These are phyloP conservation scores for Cryomyces minteri DNA, from an alignment of 495 filamentous ascomycete genomes.

Conservation along the genomic window DNA sequence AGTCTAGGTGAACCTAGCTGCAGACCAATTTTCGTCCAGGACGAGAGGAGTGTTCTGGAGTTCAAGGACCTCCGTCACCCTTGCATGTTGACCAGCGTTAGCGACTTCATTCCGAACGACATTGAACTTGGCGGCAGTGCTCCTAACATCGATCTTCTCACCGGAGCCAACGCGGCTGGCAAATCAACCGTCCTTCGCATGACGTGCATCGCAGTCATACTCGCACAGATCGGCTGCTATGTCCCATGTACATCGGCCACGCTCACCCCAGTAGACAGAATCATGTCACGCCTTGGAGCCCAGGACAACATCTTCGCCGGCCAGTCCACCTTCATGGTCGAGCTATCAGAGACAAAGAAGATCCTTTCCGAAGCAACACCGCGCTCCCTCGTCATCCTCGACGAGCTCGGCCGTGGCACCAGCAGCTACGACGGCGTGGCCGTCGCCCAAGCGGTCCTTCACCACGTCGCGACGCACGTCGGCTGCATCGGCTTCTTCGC, in stretches of 20 bases:
- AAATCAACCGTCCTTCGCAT: slow-evolving; percentile 97
- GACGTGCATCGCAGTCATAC: slow-evolving; percentile 93
- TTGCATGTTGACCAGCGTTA: slow-evolving; percentile 73
- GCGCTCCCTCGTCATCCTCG: slow-evolving; percentile 88
- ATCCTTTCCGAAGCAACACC: slow-evolving; percentile 91
- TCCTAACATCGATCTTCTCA: slow-evolving; percentile 79
- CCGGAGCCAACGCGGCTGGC: slow-evolving; percentile 91
- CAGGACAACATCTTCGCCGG: slow-evolving; percentile 99
- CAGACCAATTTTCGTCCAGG: slow-evolving; percentile 68
- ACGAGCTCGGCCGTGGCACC: slow-evolving; percentile 91
- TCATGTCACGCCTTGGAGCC: slow-evolving; percentile 96
- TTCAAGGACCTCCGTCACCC: slow-evolving; percentile 89
- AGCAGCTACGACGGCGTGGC: slow-evolving; percentile 90
- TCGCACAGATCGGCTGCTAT: slow-evolving; percentile 96
- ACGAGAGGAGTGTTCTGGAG: slow-evolving; percentile 66
- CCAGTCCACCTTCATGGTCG: slow-evolving; percentile 96
- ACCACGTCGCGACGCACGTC: slow-evolving; percentile 84
- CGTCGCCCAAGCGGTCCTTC: slow-evolving; percentile 88
- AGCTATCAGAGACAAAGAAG: slow-evolving; percentile 95
- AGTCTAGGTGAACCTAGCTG: slow-evolving; percentile 75
- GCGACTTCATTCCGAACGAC: slow-evolving; percentile 95
- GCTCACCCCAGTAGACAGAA: slow-evolving; percentile 86
- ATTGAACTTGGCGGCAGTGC: slow-evolving; percentile 63
- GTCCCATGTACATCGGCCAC: slow-evolving; percentile 67
- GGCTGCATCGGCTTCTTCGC: slow-evolving; percentile 95